These are phyloP conservation scores for Aspergillus pseudonomiae DNA, from an alignment of 2,329 filamentous ascomycete genomes.

Conservation along the genomic window DNA sequence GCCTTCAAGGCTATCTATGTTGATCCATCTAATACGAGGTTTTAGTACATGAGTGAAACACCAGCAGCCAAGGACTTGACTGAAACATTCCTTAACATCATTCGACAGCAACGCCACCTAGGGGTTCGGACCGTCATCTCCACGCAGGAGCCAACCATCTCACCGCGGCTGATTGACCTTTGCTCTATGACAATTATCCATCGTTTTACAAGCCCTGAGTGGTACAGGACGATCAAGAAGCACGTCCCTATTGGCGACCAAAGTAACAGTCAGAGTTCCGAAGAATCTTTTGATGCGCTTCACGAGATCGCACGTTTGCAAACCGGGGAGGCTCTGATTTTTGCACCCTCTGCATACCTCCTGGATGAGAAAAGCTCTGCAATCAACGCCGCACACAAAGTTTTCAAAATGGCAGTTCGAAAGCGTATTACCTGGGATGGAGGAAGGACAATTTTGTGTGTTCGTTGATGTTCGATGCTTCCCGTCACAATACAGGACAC, in stretches of 20 bases:
- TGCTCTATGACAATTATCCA: constrained; percentile 71
- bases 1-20: no score
- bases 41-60: constrained; percentile 23
- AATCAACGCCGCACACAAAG: constrained; percentile 21
- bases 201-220: constrained; percentile 66
- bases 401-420: constrained; percentile 26
- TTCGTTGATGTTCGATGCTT: constrained; percentile 14
- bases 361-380: constrained; percentile 14
- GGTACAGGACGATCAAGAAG: constrained; percentile 51
- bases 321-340: constrained; percentile 31
- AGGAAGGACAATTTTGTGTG: constrained; percentile 24
- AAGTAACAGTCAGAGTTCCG: not conserved
- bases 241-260: constrained; percentile 49
- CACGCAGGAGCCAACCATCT: constrained; percentile 75
- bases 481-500: not conserved
- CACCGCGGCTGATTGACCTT: constrained; percentile 67
- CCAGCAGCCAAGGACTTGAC: constrained; percentile 49
- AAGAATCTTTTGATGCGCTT: constrained; percentile 15
- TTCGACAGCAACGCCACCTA: constrained; percentile 70
- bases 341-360: constrained; percentile 26
- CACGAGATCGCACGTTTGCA: constrained; percentile 26
- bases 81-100: constrained; percentile 59
- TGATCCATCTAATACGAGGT: not conserved
- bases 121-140: constrained; percentile 68
- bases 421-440: constrained; percentile 31